Evolutionary conservation across 2,329 filamentous ascomycete genomes (phyloP), one percentile per base, ranked within the genome.

Genomic region (Xylariaceae sp.): DNA sequence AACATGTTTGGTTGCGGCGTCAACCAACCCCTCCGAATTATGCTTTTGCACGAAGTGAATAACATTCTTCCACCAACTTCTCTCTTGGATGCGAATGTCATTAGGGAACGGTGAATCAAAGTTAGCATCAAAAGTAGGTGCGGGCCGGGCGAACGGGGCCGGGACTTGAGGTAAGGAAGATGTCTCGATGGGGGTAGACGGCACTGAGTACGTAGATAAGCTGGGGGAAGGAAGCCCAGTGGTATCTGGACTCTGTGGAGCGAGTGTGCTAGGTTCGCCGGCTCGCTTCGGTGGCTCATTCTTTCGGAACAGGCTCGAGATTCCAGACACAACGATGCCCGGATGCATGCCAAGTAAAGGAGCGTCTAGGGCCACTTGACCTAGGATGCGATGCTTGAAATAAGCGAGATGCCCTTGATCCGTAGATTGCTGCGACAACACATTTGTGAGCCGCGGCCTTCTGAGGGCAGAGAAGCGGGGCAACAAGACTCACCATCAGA

Each of bases 341-440:
- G 90, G 91, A 69, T 97, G 90, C 66, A 97, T 87, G 3, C 92
- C 92, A 6, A 96, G 75, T 53, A 95, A 90, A 0, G 92, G 92
- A 0, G 89, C 88, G 69, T 97, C 92, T 45, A 96, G 86, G 50
- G 88, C 89, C 50, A 97, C 76, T 5, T 86, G 86, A 0, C 92
- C 92, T 31, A 96, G 70, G 39, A 96, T 88, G 10, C 84, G 81
- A 72, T 96, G 89, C 57, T 83, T 84, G 59, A 88, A 83, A 11
- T 63, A 65, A 73, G 73, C 51, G 66, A 46, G 40, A 5, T 47
- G 41, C 16, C 58, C 41, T 22, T 57, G 60, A 17, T 62, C 55
- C 34, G 51, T 48, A 12, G 63, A 57, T 9, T 57, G 64, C 66
- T 68, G 38, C 13, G 31, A 31, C 2, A 19, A 40, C 40, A 14